Evolutionary conservation across 2,329 filamentous ascomycete genomes (phyloP).

Genomic region (Colletotrichum sp.): DNA sequence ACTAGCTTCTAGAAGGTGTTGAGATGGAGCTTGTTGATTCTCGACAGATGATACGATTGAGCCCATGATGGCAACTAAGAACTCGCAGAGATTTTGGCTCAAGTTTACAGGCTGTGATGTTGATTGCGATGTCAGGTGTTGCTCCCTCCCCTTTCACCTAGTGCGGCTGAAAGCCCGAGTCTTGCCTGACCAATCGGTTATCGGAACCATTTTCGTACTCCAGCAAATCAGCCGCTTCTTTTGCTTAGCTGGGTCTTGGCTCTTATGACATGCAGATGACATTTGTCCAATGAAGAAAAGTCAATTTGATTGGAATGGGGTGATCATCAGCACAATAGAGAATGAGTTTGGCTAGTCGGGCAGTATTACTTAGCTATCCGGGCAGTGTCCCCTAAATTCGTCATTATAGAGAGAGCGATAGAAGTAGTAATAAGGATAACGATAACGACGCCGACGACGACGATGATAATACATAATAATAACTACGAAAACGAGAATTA

Average conservation of each 20-base stretch:
- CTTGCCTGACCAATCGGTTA: not conserved
- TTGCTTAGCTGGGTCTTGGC: not conserved
- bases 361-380: too few species aligned
- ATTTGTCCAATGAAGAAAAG: not conserved
- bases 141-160: not conserved
- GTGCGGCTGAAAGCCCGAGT: not conserved
- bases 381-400: too few species aligned
- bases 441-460: too few species aligned
- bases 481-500: too few species aligned
- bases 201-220: not conserved
- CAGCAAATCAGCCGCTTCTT: not conserved
- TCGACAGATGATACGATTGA: not conserved
- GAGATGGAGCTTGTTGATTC: not conserved
- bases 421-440: too few species aligned
- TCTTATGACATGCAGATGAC: not conserved
- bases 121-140: not conserved
- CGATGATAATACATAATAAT: too few species aligned
- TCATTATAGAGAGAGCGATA: too few species aligned
- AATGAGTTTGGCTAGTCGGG: too few species aligned
- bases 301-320: fast-evolving
- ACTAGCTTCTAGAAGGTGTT: not conserved
- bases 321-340: not conserved
- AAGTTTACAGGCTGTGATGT: not conserved
- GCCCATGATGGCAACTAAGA: not conserved
- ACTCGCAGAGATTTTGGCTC: not conserved